A percentile compares a stretch with the other conserved stretches of the same genome.
Evolutionary conservation across 257 asterid genomes (phyloP).

Genomic region (Paraleonurus japonicus): DNA sequence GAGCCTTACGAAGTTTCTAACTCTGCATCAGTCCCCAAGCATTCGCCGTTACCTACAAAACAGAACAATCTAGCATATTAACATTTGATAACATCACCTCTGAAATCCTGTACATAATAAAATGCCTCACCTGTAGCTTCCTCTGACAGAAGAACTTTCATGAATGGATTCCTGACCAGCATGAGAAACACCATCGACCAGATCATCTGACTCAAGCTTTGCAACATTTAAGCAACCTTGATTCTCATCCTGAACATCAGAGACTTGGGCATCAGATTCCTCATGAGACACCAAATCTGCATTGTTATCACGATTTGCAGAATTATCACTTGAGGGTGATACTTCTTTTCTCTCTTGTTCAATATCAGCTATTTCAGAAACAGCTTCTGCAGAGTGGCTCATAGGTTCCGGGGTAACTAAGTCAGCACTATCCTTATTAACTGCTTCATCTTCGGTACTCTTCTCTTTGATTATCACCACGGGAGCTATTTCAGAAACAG

Average conservation of each 20-base stretch:
- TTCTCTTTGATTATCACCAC: not conserved
- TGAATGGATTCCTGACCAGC: constrained; percentile 30
- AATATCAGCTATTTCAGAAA: constrained; percentile 22
- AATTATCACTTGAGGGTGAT: constrained; percentile 21
- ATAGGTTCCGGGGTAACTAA: constrained; percentile 23
- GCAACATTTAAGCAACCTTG: constrained; percentile 27
- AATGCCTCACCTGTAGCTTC: constrained; percentile 45
- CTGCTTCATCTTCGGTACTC: not conserved
- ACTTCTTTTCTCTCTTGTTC: constrained; percentile 25
- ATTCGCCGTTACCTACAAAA: constrained; percentile 29
- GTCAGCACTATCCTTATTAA: constrained; percentile 24
- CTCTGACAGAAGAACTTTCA: constrained; percentile 32
- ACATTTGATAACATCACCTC: constrained; percentile 24
- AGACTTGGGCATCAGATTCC: not conserved
- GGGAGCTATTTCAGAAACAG: constrained; percentile 26
- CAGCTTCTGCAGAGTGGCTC: constrained; percentile 32
- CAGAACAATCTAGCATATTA: constrained; percentile 29
- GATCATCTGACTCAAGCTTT: not conserved
- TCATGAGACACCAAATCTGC: constrained; percentile 8
- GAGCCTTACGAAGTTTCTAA: constrained; percentile 25
- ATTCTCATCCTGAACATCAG: constrained; percentile 21
- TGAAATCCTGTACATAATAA: constrained; percentile 40
- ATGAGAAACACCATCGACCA: constrained; percentile 18
- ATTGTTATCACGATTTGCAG: constrained; percentile 23
- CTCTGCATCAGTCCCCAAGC: constrained; percentile 24